These are phyloP conservation scores for Solanum sitiens DNA, from an alignment of 257 asterid species.

Conservation along the genomic window DNA sequence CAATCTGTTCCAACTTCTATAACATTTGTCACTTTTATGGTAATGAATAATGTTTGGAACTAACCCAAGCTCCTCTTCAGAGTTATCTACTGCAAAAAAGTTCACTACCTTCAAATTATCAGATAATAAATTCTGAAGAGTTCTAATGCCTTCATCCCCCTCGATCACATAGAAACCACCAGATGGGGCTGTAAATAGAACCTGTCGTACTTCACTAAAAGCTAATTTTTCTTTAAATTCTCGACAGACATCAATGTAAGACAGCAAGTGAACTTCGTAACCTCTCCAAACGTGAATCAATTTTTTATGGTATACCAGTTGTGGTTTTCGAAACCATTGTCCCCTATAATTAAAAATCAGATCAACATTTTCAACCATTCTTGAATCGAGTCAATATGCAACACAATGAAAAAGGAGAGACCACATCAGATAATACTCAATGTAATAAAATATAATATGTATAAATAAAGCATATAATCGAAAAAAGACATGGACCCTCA, in stretches of 20 bases:
- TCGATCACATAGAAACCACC: not conserved
- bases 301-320: not conserved
- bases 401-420: too few relatives aligned
- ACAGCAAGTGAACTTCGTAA: not conserved
- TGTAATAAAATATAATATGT: too few relatives aligned
- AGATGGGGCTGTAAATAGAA: not conserved
- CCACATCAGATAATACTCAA: too few relatives aligned
- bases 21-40: too few relatives aligned
- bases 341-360: too few relatives aligned
- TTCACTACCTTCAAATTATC: not conserved
- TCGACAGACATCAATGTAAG: not conserved
- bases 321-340: too few relatives aligned
- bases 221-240: not conserved
- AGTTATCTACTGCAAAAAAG: not conserved
- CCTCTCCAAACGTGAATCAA: not conserved
- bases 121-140: not conserved
- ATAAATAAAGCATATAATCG: too few relatives aligned
- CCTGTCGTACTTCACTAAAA: not conserved
- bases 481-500: too few relatives aligned
- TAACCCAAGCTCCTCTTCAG: not conserved
- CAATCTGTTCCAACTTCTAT: too few relatives aligned
- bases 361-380: too few relatives aligned
- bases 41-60: too few relatives aligned
- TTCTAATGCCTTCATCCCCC: not conserved
- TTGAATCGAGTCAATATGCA: too few relatives aligned